These are phyloP conservation scores for Ampelocalamus luodianensis DNA, from an alignment of 176 grass and related monocot genomes.

Conservation along the genomic window DNA sequence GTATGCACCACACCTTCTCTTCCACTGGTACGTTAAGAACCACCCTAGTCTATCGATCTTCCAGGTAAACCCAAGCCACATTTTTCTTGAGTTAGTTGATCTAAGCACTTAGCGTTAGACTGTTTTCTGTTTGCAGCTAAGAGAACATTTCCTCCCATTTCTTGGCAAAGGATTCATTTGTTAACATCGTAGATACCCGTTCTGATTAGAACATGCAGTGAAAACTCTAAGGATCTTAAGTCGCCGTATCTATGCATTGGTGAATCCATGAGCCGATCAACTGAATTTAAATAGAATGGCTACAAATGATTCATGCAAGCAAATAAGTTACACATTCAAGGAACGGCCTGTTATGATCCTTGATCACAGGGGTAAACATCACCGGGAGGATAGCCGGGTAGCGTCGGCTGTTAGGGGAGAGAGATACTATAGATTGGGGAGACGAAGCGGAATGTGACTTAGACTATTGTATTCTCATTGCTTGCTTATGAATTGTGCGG, in stretches of 20 bases:
- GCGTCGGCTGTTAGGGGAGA: too few relatives aligned
- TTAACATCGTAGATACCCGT: not conserved
- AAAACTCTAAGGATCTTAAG: not conserved
- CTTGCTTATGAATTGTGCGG: too few relatives aligned
- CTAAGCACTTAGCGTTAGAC: not conserved
- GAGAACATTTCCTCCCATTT: slow-evolving; percentile 6
- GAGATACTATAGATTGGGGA: too few relatives aligned
- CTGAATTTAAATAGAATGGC: slow-evolving; percentile 2
- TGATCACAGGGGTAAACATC: too few relatives aligned
- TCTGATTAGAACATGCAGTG: not conserved
- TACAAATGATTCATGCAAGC: not conserved
- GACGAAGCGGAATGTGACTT: too few relatives aligned
- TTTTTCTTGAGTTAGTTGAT: slow-evolving; percentile 16
- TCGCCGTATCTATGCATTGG: not conserved
- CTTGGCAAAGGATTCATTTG: not conserved
- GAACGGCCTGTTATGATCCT: too few relatives aligned
- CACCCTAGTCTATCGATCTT: slow-evolving; percentile 1
- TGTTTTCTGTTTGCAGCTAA: slow-evolving; percentile 25
- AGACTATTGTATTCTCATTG: too few relatives aligned
- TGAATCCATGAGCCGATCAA: slow-evolving; percentile 14
- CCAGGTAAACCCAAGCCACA: not conserved
- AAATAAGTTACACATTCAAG: not conserved
- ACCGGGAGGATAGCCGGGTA: too few relatives aligned
- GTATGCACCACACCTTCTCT: not conserved
- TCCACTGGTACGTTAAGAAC: not conserved